phyloP scores from a whole-genome alignment of 2,329 filamentous ascomycete species.

The Blastomyces percursus region DNA sequence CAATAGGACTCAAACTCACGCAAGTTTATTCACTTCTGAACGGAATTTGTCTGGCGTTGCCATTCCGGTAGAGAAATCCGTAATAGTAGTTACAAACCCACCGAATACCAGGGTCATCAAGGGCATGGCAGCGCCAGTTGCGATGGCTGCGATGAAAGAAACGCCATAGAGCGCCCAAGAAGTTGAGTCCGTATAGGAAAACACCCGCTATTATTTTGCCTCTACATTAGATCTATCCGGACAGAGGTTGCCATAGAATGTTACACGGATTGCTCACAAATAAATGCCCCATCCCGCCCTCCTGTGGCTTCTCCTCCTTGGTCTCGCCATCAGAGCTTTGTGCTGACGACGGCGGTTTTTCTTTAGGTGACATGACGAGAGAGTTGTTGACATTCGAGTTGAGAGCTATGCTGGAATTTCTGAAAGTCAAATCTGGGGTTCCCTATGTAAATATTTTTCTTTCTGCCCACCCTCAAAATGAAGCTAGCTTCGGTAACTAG shows the following conservation, averaged over 20 bases:
- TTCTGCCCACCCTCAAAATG: not conserved
- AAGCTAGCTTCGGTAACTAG: not conserved
- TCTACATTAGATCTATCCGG: not conserved
- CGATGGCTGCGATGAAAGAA: not conserved
- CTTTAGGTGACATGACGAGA: not conserved
- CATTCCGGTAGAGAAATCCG: not conserved
- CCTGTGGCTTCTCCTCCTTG: not conserved
- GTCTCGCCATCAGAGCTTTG: not conserved
- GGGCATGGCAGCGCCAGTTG: constrained; percentile 1
- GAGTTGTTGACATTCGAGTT: not conserved
- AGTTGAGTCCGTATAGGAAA: constrained; percentile 4
- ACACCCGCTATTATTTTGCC: not conserved
- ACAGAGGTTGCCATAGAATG: not conserved
- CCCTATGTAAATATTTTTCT: not conserved
- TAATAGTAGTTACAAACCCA: constrained; percentile 3
- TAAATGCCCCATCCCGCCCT: constrained; percentile 4
- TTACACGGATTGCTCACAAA: not conserved
- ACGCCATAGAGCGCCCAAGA: constrained; percentile 1
- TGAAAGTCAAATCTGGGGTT: not conserved
- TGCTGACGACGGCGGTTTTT: not conserved
- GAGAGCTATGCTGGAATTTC: not conserved
- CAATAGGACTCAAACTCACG: not conserved
- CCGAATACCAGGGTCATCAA: constrained; percentile 6
- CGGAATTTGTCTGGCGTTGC: constrained; percentile 1
- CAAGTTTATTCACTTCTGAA: constrained; percentile 2